phyloP scores from a whole-genome alignment of 441 rosid species.

The Melastoma candidum region DNA sequence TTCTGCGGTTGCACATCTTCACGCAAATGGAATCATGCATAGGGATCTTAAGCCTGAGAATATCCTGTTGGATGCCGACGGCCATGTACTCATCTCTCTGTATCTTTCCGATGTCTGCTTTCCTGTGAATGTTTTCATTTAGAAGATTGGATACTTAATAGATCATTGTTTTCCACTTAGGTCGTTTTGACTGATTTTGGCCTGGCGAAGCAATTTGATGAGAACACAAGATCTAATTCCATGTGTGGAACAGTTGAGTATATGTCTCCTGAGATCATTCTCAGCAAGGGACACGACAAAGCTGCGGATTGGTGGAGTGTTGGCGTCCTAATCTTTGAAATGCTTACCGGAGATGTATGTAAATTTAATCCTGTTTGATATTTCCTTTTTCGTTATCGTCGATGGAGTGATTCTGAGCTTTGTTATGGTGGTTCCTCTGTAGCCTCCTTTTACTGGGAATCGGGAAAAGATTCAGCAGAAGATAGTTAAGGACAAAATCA shows the following conservation, averaged over 20 bases:
- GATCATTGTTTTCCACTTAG: constrained; percentile 20
- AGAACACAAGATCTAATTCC: constrained; percentile 81
- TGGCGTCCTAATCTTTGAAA: constrained; percentile 78
- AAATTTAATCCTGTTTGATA: neutral
- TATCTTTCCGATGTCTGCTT: neutral
- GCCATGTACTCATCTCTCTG: constrained; percentile 49
- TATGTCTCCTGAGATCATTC: constrained; percentile 89
- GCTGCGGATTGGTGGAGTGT: constrained; percentile 99
- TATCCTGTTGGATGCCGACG: constrained; percentile 71
- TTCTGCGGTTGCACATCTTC: constrained; percentile 93
- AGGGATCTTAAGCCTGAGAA: constrained; percentile 98
- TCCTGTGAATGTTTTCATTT: neutral
- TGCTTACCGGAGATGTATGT: constrained; percentile 85
- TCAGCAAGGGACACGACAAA: constrained; percentile 87
- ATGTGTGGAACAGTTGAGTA: constrained; percentile 92
- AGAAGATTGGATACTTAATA: neutral
- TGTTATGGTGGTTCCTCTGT: constrained; percentile 5
- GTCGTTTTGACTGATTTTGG: constrained; percentile 88
- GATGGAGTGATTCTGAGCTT: too few relatives aligned
- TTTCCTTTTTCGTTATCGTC: too few relatives aligned
- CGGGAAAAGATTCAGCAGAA: constrained; percentile 44
- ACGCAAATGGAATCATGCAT: constrained; percentile 93
- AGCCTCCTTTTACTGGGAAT: constrained; percentile 48
- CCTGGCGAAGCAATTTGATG: constrained; percentile 78
- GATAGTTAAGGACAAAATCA: constrained; percentile 56